These are phyloP conservation scores for Crithidia bombi DNA, from an alignment of 208 protist species.

Conservation along the genomic window DNA sequence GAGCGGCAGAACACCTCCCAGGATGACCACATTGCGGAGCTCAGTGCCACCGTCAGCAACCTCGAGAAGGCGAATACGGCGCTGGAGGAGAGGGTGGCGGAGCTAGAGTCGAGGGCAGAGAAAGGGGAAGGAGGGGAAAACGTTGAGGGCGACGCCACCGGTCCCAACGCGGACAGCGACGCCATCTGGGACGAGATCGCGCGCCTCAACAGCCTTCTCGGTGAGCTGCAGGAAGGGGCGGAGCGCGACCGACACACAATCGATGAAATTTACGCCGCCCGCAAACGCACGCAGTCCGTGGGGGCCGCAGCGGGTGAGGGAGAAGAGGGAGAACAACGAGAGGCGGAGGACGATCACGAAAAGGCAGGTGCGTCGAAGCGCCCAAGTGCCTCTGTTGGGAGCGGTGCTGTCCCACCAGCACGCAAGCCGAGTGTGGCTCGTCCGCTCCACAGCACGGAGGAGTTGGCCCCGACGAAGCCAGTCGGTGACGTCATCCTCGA, in stretches of 20 bases:
- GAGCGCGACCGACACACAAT: constrained; percentile 69
- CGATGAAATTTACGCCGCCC: constrained; percentile 81
- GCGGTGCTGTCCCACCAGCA: not conserved
- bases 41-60: constrained; percentile 48
- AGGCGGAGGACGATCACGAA: not conserved
- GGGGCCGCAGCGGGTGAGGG: not conserved
- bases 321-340: not conserved
- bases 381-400: not conserved
- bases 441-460: constrained; percentile 6
- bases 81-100: constrained; percentile 35
- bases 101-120: constrained; percentile 8
- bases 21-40: constrained; percentile 53
- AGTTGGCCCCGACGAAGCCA: constrained; percentile 14
- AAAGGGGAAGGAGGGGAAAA: not conserved
- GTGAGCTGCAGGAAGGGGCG: constrained; percentile 46
- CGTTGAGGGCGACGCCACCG: not conserved
- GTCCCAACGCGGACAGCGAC: constrained; percentile 32
- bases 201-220: constrained; percentile 58
- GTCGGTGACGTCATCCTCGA: constrained; percentile 71
- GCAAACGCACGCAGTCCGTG: constrained; percentile 37
- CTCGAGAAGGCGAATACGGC: constrained; percentile 29
- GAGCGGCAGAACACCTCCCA: constrained; percentile 34
- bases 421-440: constrained; percentile 11
- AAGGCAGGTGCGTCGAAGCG: not conserved
- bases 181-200: constrained; percentile 72